Conservation (phyloP, 345 rosid genomes). For the Eucalyptus lansdowneana region DNA sequence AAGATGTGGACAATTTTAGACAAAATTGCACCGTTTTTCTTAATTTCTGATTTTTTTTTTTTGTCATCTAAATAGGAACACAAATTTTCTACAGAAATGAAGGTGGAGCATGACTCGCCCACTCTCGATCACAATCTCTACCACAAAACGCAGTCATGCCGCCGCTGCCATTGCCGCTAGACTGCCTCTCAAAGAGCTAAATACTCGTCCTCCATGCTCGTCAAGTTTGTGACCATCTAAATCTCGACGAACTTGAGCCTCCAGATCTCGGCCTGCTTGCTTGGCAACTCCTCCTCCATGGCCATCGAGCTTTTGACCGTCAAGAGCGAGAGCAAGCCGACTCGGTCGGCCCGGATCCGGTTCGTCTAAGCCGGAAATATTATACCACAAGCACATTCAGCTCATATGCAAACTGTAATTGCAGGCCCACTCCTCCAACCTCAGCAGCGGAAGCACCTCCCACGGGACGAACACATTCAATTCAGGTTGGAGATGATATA, state of each 20-base stretch:
- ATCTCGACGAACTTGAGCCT: neutral
- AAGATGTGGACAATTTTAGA: neutral
- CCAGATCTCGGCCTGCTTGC: neutral
- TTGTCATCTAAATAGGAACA: neutral
- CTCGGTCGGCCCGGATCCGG: neutral
- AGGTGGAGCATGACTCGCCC: neutral
- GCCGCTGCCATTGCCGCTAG: neutral
- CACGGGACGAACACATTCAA: neutral
- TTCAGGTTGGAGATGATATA: neutral
- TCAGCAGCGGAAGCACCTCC: neutral
- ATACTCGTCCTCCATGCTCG: neutral
- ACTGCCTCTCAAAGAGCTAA: neutral
- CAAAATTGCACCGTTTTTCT: neutral
- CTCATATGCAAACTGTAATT: neutral
- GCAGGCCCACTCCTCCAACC: neutral
- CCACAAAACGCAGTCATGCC: neutral
- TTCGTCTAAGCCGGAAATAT: neutral
- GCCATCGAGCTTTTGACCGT: neutral
- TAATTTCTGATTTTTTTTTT: neutral
- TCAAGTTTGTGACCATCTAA: neutral
- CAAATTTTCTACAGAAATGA: neutral
- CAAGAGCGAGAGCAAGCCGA: neutral
- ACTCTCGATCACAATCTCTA: neutral
- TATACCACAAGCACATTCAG: neutral
- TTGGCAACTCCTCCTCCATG: neutral